Evolutionary conservation across 352 stramenopile species (phyloP), one percentile per base, ranked within the genome.

Genomic region (Blastocystis sp.): DNA sequence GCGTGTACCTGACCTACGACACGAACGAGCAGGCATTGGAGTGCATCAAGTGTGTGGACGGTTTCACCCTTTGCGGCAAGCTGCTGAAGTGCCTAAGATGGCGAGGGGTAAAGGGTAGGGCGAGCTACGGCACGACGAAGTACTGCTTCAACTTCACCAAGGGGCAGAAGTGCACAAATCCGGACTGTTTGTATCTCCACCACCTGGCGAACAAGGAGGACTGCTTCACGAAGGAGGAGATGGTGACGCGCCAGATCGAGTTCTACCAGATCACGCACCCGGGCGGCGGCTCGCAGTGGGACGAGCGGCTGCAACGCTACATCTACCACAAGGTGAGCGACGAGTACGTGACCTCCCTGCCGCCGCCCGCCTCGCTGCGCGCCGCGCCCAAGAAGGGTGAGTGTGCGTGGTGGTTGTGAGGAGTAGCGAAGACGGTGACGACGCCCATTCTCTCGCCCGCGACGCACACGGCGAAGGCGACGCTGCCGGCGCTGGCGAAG

Each of bases 111-210:
- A 76, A 1, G 14, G 34, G 10, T 42, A 95, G 94, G 24, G 94
- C 94, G 7, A 96, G 92, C 38, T 97, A 97, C 90, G 95, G 95
- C 19, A 98, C 94, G 17, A 98, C 94, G 79, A 98, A 98, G 91
- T 98, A 98, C 89, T 98, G 95, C 91, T 97, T 97, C 90, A 94
- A 94, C 81, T 97, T 98, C 87, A 89, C 97, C 48, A 91, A 93
- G 3, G 94, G 94, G 87, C 91, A 96, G 66, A 89, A 92, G 69
- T 98, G 95, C 89, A 96, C 94, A 90, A 98, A 98, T 88, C 92
- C 94, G 0, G 95, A 98, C 45, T 98, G 95, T 89, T 90, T 98
- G 6, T 98, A 97, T 89, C 90, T 98, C 45, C 95, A 98, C 90
- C 94, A 95, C 62, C 91, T 97, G 7, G 95, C 94, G 17, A 93